Evolutionary conservation across 225 moss, liverwort and hornwort species (phyloP), one percentile per base, ranked within the genome.

Genomic region (Straminergon stramineum): DNA sequence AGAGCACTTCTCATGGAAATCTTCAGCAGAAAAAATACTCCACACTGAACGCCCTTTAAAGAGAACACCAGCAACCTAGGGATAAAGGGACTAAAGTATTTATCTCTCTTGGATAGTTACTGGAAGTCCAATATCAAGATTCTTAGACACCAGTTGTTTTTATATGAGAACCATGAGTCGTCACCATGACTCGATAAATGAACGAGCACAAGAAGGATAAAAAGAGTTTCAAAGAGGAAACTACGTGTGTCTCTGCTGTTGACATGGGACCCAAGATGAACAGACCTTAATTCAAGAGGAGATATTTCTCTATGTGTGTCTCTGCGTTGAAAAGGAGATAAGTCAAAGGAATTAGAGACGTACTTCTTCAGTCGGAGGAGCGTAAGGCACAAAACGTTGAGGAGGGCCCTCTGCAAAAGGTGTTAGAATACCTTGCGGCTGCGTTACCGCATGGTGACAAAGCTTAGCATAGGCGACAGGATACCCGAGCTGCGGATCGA

Each of bases 331-430:
- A 53, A 86, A 56, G 64, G 62, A n/a, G 32, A 61, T 66, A 43
- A 82, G 55, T 53, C 56, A 81, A 60, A 87, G 75, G 87, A 87
- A 74, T 82, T 71, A 77, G 82, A 43, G 53, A 90, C 89, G 75
- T 93, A 94, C 94, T 61, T 94, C 94, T 85, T 91, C 94, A 34
- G 93, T 78, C 19, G 90, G 89, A 79, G 93, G 93, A 70, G 94
- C 84, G 89, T 94, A 94, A 71, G 94, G 94, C 79, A 94, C 94
- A 85, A 94, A 94, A 30, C 93, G 92, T 87, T 93, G 94, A 66
- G 94, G 93, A 85, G 94, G 93, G 56, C 93, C 93, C 69, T 92
- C 92, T 67, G 88, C 91, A 87, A 93, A 94, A 69, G 93, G 93
- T 31, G 91, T 93, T 86, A 93, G 82, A 35, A 87, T 91, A 43